Percentiles rank a stretch among this genome's conserved stretches.
Conservation (phyloP, 164 flowering plant genomes). For the Piper longum region DNA sequence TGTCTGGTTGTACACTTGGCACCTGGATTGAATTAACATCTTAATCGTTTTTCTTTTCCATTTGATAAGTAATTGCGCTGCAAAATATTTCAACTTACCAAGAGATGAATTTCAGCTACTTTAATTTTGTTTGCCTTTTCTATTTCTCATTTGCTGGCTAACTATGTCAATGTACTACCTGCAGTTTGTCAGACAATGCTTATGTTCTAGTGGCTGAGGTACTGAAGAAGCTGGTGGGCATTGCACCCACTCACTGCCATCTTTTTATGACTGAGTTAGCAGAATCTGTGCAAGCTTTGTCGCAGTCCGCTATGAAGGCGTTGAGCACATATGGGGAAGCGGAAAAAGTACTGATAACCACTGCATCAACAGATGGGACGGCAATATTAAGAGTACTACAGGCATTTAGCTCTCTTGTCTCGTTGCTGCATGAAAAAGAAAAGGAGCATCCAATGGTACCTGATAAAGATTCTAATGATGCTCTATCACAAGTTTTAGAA, state of each 20-base stretch:
- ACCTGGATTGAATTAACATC: too few species aligned
- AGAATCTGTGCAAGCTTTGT: conserved; percentile 49
- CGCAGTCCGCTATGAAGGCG: conserved; percentile 63
- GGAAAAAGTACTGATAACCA: conserved; percentile 67
- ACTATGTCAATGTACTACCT: conserved; percentile 2
- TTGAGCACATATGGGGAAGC: conserved; percentile 59
- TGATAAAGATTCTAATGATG: conserved; percentile 49
- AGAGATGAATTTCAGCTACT: not conserved
- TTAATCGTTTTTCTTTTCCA: too few species aligned
- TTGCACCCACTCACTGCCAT: conserved; percentile 49
- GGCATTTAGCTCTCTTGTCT: conserved; percentile 55
- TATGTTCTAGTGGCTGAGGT: conserved; percentile 72
- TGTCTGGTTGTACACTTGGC: too few species aligned
- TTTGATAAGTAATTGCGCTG: too few species aligned
- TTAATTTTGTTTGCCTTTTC: not conserved
- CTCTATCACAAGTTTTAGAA: conserved; percentile 26
- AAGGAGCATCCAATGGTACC: conserved; percentile 18
- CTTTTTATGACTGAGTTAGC: conserved; percentile 67
- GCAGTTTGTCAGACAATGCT: conserved; percentile 81
- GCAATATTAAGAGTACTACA: conserved; percentile 82
- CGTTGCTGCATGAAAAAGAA: conserved; percentile 17
- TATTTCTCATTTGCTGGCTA: conserved; percentile 4
- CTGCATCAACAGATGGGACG: conserved; percentile 84
- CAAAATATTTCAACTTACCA: too few species aligned
- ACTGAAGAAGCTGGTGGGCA: conserved; percentile 72